A percentile compares a stretch with the other conserved stretches of the same genome.
Conservation (phyloP, 2,329 filamentous ascomycete species). For the Exophiala sp. region DNA sequence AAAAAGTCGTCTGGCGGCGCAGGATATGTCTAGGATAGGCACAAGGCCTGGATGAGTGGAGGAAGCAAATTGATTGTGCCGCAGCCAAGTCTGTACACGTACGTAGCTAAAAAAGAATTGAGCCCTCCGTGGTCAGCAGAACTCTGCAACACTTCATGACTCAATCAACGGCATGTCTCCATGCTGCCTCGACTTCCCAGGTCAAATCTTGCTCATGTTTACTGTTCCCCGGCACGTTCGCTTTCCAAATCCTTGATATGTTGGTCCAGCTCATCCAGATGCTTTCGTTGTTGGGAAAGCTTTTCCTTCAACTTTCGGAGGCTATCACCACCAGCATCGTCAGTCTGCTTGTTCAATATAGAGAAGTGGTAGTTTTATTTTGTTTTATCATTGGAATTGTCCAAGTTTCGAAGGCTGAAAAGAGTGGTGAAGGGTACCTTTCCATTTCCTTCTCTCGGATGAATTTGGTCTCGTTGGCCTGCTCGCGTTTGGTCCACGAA, state of each 20-base stretch:
- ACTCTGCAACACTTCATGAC: background rate
- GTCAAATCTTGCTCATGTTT: constrained; percentile 2
- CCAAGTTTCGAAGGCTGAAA: no score
- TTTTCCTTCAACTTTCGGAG: constrained; percentile 64
- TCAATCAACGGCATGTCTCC: background rate
- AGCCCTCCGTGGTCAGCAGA: no score
- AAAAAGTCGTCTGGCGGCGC: background rate
- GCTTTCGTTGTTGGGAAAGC: constrained; percentile 69
- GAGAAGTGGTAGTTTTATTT: no score
- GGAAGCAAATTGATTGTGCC: background rate
- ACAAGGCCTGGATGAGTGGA: background rate
- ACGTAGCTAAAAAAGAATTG: background rate
- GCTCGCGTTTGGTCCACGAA: constrained; percentile 86
- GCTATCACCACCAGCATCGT: constrained; percentile 32
- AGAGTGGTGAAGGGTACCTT: constrained; percentile 52
- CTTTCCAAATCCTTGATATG: constrained; percentile 83
- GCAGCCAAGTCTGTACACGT: background rate
- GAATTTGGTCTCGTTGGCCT: constrained; percentile 75
- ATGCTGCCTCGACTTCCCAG: background rate
- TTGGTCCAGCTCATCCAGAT: constrained; percentile 76
- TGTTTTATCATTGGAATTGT: no score
- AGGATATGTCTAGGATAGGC: background rate
- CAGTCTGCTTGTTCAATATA: background rate
- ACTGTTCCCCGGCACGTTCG: constrained; percentile 59
- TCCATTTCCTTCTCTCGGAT: constrained; percentile 83